Evolutionary conservation across 345 rosid species (phyloP).

Genomic region (Bruguiera sexangula): DNA sequence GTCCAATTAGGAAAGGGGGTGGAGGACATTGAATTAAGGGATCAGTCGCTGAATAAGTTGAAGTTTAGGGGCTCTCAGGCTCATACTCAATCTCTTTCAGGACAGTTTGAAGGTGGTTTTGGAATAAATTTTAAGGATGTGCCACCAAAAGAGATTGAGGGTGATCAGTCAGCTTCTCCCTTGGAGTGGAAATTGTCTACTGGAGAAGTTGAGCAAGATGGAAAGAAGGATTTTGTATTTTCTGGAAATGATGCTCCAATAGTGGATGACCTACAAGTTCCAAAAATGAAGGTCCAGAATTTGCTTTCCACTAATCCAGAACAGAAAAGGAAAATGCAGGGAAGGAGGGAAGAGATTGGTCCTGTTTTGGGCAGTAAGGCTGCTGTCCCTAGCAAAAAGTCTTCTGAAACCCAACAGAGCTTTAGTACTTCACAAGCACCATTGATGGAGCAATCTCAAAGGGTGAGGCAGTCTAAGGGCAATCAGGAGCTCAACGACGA

Average conservation of each 20-base stretch:
- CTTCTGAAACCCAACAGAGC: slow-evolving; percentile 43
- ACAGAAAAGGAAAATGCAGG: slow-evolving; percentile 48
- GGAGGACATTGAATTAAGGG: slow-evolving; percentile 34
- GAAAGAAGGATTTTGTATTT: slow-evolving; percentile 36
- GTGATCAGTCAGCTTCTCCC: slow-evolving; percentile 35
- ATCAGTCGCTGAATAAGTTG: slow-evolving; percentile 30
- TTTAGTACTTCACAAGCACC: slow-evolving; percentile 21
- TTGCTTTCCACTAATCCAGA: slow-evolving; percentile 48
- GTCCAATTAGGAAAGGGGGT: slow-evolving; percentile 28
- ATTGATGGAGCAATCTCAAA: slow-evolving; percentile 59
- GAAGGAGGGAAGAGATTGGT: slow-evolving; percentile 43
- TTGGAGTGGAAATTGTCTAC: slow-evolving; percentile 28
- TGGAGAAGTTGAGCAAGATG: slow-evolving; percentile 44
- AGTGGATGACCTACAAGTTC: slow-evolving; percentile 48
- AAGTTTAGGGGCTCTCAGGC: slow-evolving; percentile 42
- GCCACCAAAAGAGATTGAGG: slow-evolving; percentile 36
- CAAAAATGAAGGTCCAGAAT: slow-evolving; percentile 51
- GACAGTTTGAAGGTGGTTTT: slow-evolving; percentile 53
- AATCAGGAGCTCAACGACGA: slow-evolving; percentile 87
- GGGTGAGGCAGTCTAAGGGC: slow-evolving; percentile 74
- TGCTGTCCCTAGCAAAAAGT: slow-evolving; percentile 31
- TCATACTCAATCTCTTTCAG: slow-evolving; percentile 50
- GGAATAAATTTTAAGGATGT: slow-evolving; percentile 40
- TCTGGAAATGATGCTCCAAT: slow-evolving; percentile 35
- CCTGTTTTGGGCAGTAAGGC: slow-evolving; percentile 41